phyloP scores from a whole-genome alignment of 345 rosid species.

The Salix udensis region DNA sequence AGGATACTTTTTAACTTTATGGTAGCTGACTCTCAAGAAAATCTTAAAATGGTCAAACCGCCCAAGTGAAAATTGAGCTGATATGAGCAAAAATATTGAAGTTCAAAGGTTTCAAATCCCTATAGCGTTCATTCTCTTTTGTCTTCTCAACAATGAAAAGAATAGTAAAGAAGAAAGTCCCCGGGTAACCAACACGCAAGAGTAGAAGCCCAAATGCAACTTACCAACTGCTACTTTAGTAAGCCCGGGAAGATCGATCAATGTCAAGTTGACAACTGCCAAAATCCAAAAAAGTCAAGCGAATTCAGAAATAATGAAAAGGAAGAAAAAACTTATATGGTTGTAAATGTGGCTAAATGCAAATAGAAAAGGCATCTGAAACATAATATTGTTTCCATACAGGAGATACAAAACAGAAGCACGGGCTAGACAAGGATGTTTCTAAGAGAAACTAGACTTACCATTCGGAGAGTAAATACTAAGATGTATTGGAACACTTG shows the following conservation, averaged over 20 bases:
- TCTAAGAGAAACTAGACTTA: conserved; percentile 17
- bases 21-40: not conserved
- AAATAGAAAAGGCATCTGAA: not conserved
- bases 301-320: not conserved
- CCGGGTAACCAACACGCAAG: not conserved
- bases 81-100: not conserved
- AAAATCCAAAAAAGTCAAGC: conserved; percentile 13
- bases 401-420: not conserved
- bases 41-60: not conserved
- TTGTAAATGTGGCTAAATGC: no score
- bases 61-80: not conserved
- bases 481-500: conserved; percentile 96
- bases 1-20: not conserved
- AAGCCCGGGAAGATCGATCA: conserved; percentile 98
- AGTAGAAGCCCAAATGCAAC: conserved; percentile 16
- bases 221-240: conserved; percentile 98
- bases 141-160: not conserved
- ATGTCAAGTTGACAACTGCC: conserved; percentile 95
- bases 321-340: not conserved
- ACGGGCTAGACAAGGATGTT: not conserved
- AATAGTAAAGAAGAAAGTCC: not conserved
- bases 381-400: not conserved
- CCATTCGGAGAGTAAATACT: conserved; percentile 93
- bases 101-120: not conserved
- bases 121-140: not conserved